A percentile compares a stretch with the other conserved stretches of the same genome.
Evolutionary conservation across 768 basidiomycete species (phyloP).

Genomic region (Hemileccinum rubropunctum): DNA sequence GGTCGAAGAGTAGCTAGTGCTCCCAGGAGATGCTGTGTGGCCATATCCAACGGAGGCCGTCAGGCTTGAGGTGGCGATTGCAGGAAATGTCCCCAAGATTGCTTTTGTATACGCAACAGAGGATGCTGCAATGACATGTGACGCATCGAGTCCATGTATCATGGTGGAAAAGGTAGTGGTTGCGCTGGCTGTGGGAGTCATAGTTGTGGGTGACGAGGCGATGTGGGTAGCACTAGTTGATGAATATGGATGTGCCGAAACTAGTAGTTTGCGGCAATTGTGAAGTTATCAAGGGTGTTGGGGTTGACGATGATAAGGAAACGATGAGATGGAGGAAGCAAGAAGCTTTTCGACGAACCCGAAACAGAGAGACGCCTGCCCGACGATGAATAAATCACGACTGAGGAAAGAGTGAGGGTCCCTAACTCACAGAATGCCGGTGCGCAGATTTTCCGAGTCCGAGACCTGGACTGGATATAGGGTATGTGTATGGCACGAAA

Average conservation of each 20-base stretch:
- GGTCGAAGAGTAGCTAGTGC: neutral
- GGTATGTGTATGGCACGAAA: neutral
- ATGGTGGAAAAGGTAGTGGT: neutral
- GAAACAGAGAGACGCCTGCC: neutral
- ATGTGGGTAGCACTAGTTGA: neutral
- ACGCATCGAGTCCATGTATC: neutral
- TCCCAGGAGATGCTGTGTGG: neutral
- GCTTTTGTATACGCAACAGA: neutral
- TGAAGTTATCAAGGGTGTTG: neutral
- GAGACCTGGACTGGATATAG: neutral
- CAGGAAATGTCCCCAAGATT: too few species aligned
- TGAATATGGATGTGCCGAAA: neutral
- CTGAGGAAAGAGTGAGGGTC: neutral
- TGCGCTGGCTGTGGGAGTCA: neutral
- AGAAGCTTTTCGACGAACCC: neutral
- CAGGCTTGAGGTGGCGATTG: neutral
- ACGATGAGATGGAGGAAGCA: neutral
- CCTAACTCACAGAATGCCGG: constrained; percentile 2
- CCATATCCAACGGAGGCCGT: neutral
- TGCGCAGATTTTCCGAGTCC: neutral
- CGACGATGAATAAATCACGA: neutral
- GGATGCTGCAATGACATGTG: neutral
- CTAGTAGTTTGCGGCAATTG: neutral
- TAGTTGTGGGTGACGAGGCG: neutral
- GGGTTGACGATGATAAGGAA: neutral